Evolutionary conservation across 2,329 filamentous ascomycete genomes (phyloP).

Genomic region (Neofusicoccum umdonicola): DNA sequence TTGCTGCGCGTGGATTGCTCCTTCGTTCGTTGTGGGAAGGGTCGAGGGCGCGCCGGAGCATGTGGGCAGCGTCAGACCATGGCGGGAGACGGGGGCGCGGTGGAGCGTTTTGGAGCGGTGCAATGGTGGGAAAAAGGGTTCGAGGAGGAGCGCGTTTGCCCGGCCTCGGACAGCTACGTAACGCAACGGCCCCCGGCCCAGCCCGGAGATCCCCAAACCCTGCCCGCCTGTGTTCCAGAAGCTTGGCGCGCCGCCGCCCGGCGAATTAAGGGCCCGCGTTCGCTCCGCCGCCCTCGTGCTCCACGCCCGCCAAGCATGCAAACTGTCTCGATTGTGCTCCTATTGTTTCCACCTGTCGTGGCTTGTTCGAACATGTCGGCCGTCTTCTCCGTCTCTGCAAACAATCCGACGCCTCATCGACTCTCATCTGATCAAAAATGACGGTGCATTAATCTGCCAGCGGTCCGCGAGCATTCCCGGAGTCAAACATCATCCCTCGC

Average conservation of each 20-base stretch:
- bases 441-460: too few species aligned
- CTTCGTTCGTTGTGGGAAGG: neutral
- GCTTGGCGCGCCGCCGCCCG: neutral
- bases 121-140: neutral
- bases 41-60: neutral
- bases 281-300: neutral
- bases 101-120: neutral
- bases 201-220: neutral
- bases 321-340: too few species aligned
- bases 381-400: too few species aligned
- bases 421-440: too few species aligned
- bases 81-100: neutral
- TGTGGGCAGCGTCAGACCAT: neutral
- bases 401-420: too few species aligned
- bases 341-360: too few species aligned
- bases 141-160: neutral
- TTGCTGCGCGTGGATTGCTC: neutral
- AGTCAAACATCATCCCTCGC: too few species aligned
- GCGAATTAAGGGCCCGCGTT: neutral
- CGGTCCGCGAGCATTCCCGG: too few species aligned
- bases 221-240: neutral
- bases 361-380: too few species aligned
- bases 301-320: too few species aligned
- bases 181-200: neutral
- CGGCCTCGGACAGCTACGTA: neutral